Percentiles rank a stretch among this genome's conserved stretches.
Conservation (phyloP, 352 stramenopile species). For the Pythium angustatum region DNA sequence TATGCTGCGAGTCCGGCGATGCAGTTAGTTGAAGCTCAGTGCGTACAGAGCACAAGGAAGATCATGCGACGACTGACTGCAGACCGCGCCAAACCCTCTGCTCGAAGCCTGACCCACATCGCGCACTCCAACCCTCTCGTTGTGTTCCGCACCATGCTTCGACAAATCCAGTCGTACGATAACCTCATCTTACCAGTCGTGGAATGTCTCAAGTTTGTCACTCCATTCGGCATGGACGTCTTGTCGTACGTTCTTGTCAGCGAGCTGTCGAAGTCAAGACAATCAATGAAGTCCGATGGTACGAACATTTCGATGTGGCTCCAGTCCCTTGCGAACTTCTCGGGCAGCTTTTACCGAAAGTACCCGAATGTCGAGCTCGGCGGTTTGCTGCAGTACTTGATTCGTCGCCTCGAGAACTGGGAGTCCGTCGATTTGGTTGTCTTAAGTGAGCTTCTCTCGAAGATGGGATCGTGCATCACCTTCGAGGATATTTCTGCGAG, state of each 20-base stretch:
- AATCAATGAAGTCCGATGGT: slow-evolving; percentile 85
- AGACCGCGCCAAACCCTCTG: slow-evolving; percentile 77
- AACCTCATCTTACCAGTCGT: slow-evolving; percentile 97
- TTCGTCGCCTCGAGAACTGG: slow-evolving; percentile 85
- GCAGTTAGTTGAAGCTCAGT: slow-evolving; percentile 68
- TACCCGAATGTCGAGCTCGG: slow-evolving; percentile 92
- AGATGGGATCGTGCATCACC: slow-evolving; percentile 87
- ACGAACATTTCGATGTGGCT: slow-evolving; percentile 95
- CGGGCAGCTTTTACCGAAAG: slow-evolving; percentile 93
- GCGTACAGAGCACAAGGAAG: slow-evolving; percentile 65
- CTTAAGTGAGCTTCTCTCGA: slow-evolving; percentile 85
- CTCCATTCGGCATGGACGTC: slow-evolving; percentile 92
- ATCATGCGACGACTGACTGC: slow-evolving; percentile 84
- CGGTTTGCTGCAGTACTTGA: slow-evolving; percentile 91
- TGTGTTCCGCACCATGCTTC: slow-evolving; percentile 93
- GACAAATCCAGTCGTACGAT: slow-evolving; percentile 97
- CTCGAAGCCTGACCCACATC: slow-evolving; percentile 81
- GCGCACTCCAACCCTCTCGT: slow-evolving; percentile 94
- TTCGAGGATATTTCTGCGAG: slow-evolving; percentile 85
- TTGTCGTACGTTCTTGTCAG: slow-evolving; percentile 93
- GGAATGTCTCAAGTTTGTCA: slow-evolving; percentile 94
- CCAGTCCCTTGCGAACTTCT: slow-evolving; percentile 92
- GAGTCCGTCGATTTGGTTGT: slow-evolving; percentile 85
- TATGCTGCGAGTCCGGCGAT: slow-evolving; percentile 62
- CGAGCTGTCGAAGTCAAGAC: slow-evolving; percentile 82